These are phyloP conservation scores for Vaccinium macrocarpon DNA, from an alignment of 148 eudicot species.

Conservation along the genomic window DNA sequence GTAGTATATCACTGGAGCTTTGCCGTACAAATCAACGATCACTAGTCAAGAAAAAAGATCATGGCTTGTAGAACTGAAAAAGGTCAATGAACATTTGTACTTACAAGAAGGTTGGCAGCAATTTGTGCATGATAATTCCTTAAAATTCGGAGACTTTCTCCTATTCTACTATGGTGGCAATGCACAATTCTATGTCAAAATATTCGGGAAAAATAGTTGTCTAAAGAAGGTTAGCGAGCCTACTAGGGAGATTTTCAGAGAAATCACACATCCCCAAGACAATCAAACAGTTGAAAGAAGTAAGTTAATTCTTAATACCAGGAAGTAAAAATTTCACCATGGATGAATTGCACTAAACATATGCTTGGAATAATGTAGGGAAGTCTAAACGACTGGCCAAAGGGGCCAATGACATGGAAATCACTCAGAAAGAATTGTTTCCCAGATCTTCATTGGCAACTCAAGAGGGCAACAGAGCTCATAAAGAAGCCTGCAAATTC, in stretches of 20 bases:
- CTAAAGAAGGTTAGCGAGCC: not conserved
- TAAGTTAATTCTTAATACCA: not conserved
- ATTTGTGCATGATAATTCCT: conserved; percentile 20
- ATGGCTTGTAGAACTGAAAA: conserved; percentile 16
- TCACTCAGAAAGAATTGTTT: not conserved
- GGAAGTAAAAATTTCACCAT: not conserved
- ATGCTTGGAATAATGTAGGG: not conserved
- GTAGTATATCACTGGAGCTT: not conserved
- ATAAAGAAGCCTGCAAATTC: conserved; percentile 1
- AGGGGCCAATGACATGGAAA: not conserved
- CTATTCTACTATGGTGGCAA: conserved; percentile 16
- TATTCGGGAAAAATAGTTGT: conserved; percentile 18
- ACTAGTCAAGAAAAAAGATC: conserved; percentile 2
- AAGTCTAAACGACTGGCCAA: not conserved
- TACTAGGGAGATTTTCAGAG: not conserved
- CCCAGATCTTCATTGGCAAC: not conserved
- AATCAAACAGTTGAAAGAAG: not conserved
- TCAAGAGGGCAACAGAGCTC: conserved; percentile 7
- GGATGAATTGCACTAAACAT: no score
- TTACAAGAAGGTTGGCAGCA: conserved; percentile 20
- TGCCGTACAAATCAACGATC: conserved; percentile 19
- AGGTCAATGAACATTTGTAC: not conserved
- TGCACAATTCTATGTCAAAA: conserved; percentile 10
- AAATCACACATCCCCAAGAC: not conserved
- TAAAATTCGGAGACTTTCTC: conserved; percentile 20